Evolutionary conservation across 2,329 filamentous ascomycete species (phyloP).

Genomic region (Cytospora leucostoma): DNA sequence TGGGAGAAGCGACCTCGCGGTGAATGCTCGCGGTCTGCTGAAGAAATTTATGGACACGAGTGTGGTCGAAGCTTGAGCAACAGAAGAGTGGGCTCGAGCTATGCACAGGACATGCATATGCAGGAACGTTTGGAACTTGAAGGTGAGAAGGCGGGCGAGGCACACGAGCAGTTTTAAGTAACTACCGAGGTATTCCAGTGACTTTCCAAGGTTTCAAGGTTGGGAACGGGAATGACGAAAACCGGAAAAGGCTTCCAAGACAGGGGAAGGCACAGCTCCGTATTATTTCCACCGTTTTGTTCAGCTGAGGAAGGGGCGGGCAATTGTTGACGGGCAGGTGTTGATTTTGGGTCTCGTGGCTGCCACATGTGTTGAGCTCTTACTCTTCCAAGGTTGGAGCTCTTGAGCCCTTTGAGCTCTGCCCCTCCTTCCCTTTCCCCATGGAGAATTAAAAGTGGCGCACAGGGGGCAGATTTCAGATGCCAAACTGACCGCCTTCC

Average conservation of each 20-base stretch:
- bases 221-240: background rate
- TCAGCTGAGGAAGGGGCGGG: background rate
- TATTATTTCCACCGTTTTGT: slow-evolving; percentile 3
- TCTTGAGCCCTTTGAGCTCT: slow-evolving; percentile 12
- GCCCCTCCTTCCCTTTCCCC: background rate
- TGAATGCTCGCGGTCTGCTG: background rate
- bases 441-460: slow-evolving; percentile 21
- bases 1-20: background rate
- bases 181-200: background rate
- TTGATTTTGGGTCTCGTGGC: slow-evolving; percentile 19
- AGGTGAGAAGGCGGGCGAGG: background rate
- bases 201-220: too few relatives aligned
- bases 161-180: slow-evolving; percentile 15
- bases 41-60: background rate
- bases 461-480: slow-evolving; percentile 17
- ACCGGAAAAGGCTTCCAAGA: background rate
- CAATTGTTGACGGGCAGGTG: background rate
- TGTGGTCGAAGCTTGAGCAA: slow-evolving; percentile 3
- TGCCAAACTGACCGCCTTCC: slow-evolving; percentile 18
- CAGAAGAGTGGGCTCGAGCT: slow-evolving; percentile 5
- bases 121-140: background rate
- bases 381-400: too few relatives aligned
- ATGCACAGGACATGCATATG: slow-evolving; percentile 19
- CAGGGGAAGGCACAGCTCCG: background rate
- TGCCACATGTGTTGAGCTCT: slow-evolving; percentile 13